Evolutionary conservation across 768 basidiomycete genomes (phyloP).

Genomic region (Tephrocybe rancida): DNA sequence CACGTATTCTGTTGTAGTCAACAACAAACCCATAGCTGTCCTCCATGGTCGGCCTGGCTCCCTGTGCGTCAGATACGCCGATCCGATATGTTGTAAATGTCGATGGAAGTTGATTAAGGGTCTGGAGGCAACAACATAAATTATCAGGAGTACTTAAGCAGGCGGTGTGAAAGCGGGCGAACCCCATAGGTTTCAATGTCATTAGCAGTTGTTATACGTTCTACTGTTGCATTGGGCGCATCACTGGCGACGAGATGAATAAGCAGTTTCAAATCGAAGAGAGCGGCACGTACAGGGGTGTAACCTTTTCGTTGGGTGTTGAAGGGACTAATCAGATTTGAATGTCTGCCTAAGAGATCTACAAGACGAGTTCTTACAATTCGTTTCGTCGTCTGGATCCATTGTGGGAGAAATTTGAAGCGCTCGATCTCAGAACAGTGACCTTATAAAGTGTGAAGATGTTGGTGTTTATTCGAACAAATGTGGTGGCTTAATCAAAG

Average conservation of each 20-base stretch:
- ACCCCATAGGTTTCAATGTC: constrained; percentile 16
- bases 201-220: constrained; percentile 13
- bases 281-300: constrained; percentile 11
- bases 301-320: constrained; percentile 15
- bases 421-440: not conserved
- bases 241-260: not conserved
- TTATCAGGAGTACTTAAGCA: not conserved
- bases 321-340: constrained; percentile 13
- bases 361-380: constrained; percentile 6
- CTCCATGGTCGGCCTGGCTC: constrained; percentile 15
- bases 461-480: no score
- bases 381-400: constrained; percentile 10
- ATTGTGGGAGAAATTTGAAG: constrained; percentile 3
- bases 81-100: constrained; percentile 11
- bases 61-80: constrained; percentile 9
- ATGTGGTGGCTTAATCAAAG: no score
- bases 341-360: not conserved
- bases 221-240: constrained; percentile 4
- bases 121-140: not conserved
- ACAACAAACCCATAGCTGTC: constrained; percentile 18
- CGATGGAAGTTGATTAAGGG: constrained; percentile 15
- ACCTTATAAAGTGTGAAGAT: not conserved
- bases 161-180: not conserved
- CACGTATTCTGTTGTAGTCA: constrained; percentile 16
- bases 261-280: not conserved